These are phyloP conservation scores for Hypoxylon intermedium DNA, from an alignment of 495 filamentous ascomycete species.

Conservation along the genomic window DNA sequence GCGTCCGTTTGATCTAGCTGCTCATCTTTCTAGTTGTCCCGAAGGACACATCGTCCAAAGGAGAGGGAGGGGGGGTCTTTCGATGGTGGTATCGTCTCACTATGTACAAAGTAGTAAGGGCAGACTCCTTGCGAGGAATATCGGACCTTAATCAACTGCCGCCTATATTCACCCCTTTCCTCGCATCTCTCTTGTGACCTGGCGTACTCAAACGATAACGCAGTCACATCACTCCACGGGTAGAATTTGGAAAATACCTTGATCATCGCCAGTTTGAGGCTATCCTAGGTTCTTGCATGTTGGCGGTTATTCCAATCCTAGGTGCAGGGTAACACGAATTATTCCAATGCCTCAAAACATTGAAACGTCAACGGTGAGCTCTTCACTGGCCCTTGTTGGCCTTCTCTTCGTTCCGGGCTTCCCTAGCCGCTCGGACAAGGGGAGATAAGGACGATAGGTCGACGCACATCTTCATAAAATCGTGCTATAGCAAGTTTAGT, in stretches of 20 bases:
- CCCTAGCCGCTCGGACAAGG: conserved; percentile 83
- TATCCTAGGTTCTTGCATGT: conserved; percentile 6
- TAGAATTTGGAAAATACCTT: conserved; percentile 21
- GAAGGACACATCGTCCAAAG: conserved; percentile 14
- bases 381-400: conserved; percentile 64
- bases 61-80: background rate
- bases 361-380: background rate
- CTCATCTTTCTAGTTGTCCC: conserved; percentile 28
- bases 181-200: conserved; percentile 4
- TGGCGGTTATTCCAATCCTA: conserved; percentile 19
- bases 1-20: conserved; percentile 29
- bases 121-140: conserved; percentile 1
- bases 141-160: conserved; percentile 5
- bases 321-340: conserved; percentile 6
- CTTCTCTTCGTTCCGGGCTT: conserved; percentile 84
- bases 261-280: conserved; percentile 7
- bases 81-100: conserved; percentile 32
- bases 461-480: conserved; percentile 86
- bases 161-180: conserved; percentile 2
- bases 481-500: conserved; percentile 66
- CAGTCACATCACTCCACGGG: background rate
- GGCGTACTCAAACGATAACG: conserved; percentile 7
- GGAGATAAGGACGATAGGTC: conserved; percentile 70
- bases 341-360: conserved; percentile 15
- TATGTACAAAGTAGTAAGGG: conserved; percentile 34